A percentile compares a stretch with the other conserved stretches of the same genome.
Conservation (phyloP, 2,329 filamentous ascomycete species). For the Verticillium zaregamsianum region DNA sequence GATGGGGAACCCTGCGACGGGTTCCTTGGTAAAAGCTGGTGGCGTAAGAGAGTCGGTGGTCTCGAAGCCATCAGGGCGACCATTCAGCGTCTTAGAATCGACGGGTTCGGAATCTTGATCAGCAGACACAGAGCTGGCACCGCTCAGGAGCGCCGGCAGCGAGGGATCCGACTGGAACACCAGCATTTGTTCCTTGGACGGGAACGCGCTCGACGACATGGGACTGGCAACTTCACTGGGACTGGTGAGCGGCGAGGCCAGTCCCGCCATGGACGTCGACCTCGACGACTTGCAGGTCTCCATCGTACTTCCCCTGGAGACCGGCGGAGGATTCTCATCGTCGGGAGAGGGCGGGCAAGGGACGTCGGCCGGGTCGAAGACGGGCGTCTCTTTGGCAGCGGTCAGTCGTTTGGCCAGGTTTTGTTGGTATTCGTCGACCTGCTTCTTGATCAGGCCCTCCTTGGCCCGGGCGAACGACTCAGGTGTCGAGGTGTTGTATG, state of each 20-base stretch:
- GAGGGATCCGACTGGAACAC: slow-evolving; percentile 61
- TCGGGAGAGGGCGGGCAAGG: slow-evolving; percentile 44
- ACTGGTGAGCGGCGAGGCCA: slow-evolving; percentile 50
- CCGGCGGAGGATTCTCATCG: slow-evolving; percentile 29
- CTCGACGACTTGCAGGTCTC: slow-evolving; percentile 46
- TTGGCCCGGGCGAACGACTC: slow-evolving; percentile 34
- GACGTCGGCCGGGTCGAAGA: slow-evolving; percentile 22
- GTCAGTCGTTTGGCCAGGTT: slow-evolving; percentile 21
- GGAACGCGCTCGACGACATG: slow-evolving; percentile 32
- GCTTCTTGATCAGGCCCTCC: slow-evolving; percentile 25
- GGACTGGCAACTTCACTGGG: slow-evolving; percentile 50
- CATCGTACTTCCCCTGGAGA: slow-evolving; percentile 35
- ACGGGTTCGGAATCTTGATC: slow-evolving; percentile 57
- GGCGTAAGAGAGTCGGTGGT: slow-evolving; percentile 52
- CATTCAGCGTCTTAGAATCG: slow-evolving; percentile 40
- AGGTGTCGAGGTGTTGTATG: slow-evolving; percentile 32
- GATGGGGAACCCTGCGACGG: slow-evolving; percentile 41
- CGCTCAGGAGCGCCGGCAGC: slow-evolving; percentile 58
- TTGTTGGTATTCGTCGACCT: slow-evolving; percentile 28
- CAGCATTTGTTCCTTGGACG: slow-evolving; percentile 41
- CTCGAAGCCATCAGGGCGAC: slow-evolving; percentile 40
- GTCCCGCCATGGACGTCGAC: slow-evolving; percentile 43
- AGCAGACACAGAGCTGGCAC: slow-evolving; percentile 60
- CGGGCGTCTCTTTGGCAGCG: slow-evolving; percentile 10
- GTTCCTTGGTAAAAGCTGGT: slow-evolving; percentile 45